These are phyloP conservation scores for Fusarium torulosum DNA, from an alignment of 2,329 filamentous ascomycete genomes.

Conservation along the genomic window DNA sequence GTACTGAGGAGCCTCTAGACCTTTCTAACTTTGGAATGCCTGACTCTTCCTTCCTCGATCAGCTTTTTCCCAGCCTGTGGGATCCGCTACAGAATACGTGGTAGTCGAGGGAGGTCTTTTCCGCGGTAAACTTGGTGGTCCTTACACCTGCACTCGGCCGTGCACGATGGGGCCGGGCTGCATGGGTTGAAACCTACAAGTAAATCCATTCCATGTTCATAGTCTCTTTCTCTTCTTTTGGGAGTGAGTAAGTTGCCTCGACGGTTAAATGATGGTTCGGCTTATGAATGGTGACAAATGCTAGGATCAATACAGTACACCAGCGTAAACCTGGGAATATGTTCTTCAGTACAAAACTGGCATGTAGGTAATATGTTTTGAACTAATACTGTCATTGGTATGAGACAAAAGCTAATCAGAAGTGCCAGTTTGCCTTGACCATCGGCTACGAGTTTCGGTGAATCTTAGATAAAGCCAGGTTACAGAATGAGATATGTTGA, in stretches of 20 bases:
- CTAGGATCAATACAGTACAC: neutral
- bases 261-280: neutral
- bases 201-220: too few species aligned
- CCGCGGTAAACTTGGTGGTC: constrained; percentile 7
- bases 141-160: too few species aligned
- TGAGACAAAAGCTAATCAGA: neutral
- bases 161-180: neutral
- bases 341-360: neutral
- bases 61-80: constrained; percentile 54
- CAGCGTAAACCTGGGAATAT: neutral
- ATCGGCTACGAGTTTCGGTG: neutral
- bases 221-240: too few species aligned
- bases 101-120: constrained; percentile 27
- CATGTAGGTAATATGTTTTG: neutral
- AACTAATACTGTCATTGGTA: neutral
- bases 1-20: constrained; percentile 30
- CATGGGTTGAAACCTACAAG: neutral
- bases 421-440: neutral
- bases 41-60: constrained; percentile 53
- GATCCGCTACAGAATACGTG: constrained; percentile 54
- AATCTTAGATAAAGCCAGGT: neutral
- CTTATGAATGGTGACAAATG: neutral
- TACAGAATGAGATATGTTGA: neutral
- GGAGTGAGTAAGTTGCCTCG: too few species aligned
- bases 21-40: constrained; percentile 50